A percentile compares a stretch with the other conserved stretches of the same genome.
Evolutionary conservation across 2,329 filamentous ascomycete genomes (phyloP).

Genomic region (Tolypocladium paradoxum): DNA sequence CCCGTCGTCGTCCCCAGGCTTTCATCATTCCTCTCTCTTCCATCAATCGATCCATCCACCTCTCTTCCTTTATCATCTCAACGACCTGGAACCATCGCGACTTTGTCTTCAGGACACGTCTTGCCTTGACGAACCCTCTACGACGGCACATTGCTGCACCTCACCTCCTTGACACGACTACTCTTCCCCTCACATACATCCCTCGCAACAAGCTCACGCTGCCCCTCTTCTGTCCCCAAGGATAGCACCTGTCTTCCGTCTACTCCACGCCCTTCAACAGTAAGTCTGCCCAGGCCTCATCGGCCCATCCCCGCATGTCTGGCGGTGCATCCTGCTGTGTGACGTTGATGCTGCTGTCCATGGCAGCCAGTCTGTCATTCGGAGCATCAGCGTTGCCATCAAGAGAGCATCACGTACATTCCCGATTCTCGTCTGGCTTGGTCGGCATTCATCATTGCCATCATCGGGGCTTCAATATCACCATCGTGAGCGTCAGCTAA

Average conservation of each 20-base stretch:
- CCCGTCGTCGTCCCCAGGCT: conserved; percentile 2
- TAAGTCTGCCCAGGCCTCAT: conserved; percentile 5
- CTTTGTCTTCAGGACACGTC: not conserved
- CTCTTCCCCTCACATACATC: not conserved
- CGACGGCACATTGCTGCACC: not conserved
- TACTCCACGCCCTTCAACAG: conserved; percentile 5
- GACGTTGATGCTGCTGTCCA: not conserved
- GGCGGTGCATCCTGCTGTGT: not conserved
- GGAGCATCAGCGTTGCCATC: not conserved
- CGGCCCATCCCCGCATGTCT: conserved; percentile 1
- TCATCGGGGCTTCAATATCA: not conserved
- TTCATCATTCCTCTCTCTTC: not conserved
- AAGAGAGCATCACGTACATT: not conserved
- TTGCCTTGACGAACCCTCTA: not conserved
- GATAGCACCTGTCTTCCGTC: not conserved
- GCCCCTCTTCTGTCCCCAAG: not conserved
- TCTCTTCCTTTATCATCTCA: conserved; percentile 1
- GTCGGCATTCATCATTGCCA: not conserved
- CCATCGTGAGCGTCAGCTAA: conserved; percentile 2
- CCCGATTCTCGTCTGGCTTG: too few relatives aligned
- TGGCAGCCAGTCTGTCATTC: not conserved
- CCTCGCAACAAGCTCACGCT: not conserved
- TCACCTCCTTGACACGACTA: not conserved
- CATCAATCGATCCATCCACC: conserved; percentile 1
- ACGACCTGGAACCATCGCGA: not conserved